Evolutionary conservation across 108 stramenopile species (phyloP).

Genomic region (Nannochloropsis granulata): DNA sequence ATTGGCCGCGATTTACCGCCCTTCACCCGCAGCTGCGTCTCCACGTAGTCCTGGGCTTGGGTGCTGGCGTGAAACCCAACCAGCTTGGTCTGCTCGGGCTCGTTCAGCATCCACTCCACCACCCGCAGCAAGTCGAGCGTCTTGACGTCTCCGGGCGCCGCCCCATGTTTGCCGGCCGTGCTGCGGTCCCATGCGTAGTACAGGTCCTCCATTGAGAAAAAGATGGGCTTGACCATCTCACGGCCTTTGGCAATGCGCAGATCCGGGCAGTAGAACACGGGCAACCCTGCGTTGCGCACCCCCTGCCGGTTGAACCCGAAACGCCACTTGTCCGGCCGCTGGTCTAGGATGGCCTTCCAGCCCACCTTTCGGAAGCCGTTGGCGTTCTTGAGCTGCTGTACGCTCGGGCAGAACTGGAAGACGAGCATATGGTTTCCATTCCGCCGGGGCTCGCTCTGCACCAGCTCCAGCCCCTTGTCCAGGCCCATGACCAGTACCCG

Average conservation of each 20-base stretch:
- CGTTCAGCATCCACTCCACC: neutral
- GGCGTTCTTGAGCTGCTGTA: neutral
- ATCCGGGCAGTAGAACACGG: neutral
- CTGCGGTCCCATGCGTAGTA: neutral
- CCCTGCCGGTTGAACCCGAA: neutral
- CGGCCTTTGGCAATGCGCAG: neutral
- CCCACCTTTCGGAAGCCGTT: neutral
- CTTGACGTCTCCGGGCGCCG: neutral
- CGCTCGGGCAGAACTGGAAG: neutral
- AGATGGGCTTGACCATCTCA: neutral
- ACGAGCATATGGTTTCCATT: constrained; percentile 3
- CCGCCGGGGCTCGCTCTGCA: neutral
- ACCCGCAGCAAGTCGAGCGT: neutral
- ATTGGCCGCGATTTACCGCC: neutral
- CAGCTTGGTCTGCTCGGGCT: neutral
- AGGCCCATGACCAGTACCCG: constrained; percentile 21
- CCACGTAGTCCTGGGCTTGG: neutral
- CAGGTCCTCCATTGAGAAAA: neutral
- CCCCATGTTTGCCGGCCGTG: neutral
- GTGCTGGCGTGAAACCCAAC: neutral
- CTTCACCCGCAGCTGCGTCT: neutral
- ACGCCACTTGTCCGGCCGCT: neutral
- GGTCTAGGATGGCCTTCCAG: neutral
- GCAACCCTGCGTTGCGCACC: neutral
- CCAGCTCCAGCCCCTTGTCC: constrained; percentile 19